Evolutionary conservation across 768 basidiomycete species (phyloP), one percentile per base, ranked within the genome.

Genomic region (Termitomyces sp.): DNA sequence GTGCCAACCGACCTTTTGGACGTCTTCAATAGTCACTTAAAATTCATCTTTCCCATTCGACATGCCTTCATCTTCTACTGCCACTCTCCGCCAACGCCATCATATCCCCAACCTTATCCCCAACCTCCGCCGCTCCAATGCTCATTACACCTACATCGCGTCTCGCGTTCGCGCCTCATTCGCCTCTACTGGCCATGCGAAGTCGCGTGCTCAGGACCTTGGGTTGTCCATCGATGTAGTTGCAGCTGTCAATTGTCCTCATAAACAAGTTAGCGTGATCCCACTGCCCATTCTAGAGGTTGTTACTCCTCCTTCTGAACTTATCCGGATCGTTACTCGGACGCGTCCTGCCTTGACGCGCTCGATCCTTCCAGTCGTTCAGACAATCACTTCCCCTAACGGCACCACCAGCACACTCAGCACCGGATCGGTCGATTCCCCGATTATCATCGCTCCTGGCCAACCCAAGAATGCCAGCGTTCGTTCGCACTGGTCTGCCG

Each of bases 141-240:
- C 62, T 4, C 76, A 72, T 49, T 78, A 79, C 67, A 44, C 63
- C 34, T 63, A 60, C 20, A 67, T 81, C 55, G 81, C 82, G 3
- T 66, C 67, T 34, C 65, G 67, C 41, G 66, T 73, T 27, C 81
- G 82, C 51, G 63, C 62, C 24, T 59, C 70, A 3, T 67, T 70
- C 6, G 68, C 50, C 9, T 76, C 72, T 16, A 79, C 79, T 0
- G 62, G 74, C 60, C 81, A 80, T 63, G 85, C 85, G 11, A 78
- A 76, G 56, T 73, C 67, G n/a, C 78, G 72, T 27, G 85, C 85
- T 4, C 63, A 59, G 13, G 59, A 59, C 15, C 74, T 79, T n/a
- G 73, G 77, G 31, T 79, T 86, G 36, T 63, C 58, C 6, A 70
- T 87, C 50, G 73, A 81, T 68, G 75, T 78, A 27, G 62, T 66